Base-by-base conservation (phyloP, 371 early-diverging fungal genomes). In the Synchytrium microbalum region DNA sequence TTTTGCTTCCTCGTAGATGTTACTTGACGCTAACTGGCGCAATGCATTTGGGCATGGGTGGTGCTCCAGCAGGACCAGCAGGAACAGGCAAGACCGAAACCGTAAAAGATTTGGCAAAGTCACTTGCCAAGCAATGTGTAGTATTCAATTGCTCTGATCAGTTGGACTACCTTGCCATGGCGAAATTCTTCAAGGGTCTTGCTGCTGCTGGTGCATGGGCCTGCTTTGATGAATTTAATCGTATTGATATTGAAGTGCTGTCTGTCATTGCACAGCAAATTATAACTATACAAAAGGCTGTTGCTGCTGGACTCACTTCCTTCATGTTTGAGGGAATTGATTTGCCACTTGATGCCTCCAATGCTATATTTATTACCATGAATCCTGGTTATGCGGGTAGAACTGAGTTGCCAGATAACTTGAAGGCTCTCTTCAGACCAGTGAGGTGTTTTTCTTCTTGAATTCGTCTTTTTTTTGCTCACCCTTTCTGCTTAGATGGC, bases 381-480 rank as follows among this genome's bases (percentile, higher is more conserved):
- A 86, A 86, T 67, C 79, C 84, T 31, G 86, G 86, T 26, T 86
- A 86, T 64, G 80, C 81, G 16, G 86, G 85, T 10, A 74, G 86
- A 53, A 83, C 82, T 5, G 80, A 82, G 69, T 68, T 86, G 14
- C 86, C 86, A 0, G 84, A 80, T 64, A 83, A 81, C 64, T 63
- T 86, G 55, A 84, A 80, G 64, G 81, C 80, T 1, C 66, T 85
- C 19, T 84, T 84, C 73, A 65, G 83, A 46, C 84, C 84, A 16
- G 83, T 79, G 19, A 27, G 69, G 68, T 14, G 65, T 54, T 5
- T 24, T 24, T 16, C 26, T 24, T 25, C 51, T 23, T 38, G 26
- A 10, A 24, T 16, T 30, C 32, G 60, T 10, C 16, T 64, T 5
- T 58, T 14, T 62, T 54, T 64, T 16, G 8, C 2, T 59, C 27